A percentile compares a stretch with the other conserved stretches of the same genome.
These are phyloP conservation scores for Phytophthora pini DNA, from an alignment of 352 stramenopile genomes.

Conservation along the genomic window DNA sequence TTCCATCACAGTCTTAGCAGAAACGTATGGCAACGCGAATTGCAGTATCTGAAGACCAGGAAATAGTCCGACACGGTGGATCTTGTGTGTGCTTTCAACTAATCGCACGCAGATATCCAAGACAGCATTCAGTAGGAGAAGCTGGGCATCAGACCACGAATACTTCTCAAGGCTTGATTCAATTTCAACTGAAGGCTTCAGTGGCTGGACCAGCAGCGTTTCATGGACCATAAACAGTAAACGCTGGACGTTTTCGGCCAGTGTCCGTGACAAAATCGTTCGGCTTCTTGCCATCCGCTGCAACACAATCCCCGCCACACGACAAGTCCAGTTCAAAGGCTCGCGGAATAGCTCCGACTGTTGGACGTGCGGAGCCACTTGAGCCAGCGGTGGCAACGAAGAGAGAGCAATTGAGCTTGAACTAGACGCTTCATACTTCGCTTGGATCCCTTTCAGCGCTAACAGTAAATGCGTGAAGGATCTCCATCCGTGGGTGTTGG, in stretches of 20 bases:
- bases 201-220: constrained; percentile 52
- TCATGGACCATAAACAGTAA: constrained; percentile 74
- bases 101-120: constrained; percentile 78
- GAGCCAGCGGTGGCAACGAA: constrained; percentile 32
- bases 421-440: constrained; percentile 54
- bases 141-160: constrained; percentile 66
- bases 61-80: constrained; percentile 70
- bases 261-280: constrained; percentile 72
- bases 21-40: constrained; percentile 53
- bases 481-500: constrained; percentile 60
- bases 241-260: constrained; percentile 85
- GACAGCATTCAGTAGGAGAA: constrained; percentile 76
- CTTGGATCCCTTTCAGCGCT: constrained; percentile 62
- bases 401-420: constrained; percentile 8
- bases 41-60: constrained; percentile 79
- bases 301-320: constrained; percentile 72
- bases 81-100: constrained; percentile 80
- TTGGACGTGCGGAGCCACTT: constrained; percentile 30
- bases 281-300: constrained; percentile 78
- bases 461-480: constrained; percentile 75
- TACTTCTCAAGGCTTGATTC: constrained; percentile 22
- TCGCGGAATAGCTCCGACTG: constrained; percentile 49
- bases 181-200: constrained; percentile 16
- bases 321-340: constrained; percentile 72
- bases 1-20: constrained; percentile 49